Base-by-base conservation (phyloP, 2,329 filamentous ascomycete species). In the Ophiostoma angusticollis region DNA sequence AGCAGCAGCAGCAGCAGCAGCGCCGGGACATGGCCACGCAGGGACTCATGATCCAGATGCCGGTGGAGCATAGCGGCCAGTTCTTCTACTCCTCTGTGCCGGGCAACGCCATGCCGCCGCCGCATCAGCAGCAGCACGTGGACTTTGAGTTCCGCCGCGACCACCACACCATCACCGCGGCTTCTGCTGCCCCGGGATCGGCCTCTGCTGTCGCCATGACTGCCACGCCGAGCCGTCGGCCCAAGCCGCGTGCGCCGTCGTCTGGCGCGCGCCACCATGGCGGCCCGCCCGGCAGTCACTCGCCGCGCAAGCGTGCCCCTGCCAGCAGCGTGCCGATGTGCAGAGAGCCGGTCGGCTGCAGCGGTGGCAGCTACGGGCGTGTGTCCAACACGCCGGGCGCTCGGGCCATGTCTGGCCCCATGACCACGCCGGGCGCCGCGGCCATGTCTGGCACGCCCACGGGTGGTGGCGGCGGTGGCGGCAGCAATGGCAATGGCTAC, bases 1-100 rank as follows among this genome's bases (percentile, higher is more conserved):
- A n/a, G n/a, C n/a, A n/a, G n/a, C n/a, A n/a, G n/a, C n/a, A n/a
- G n/a, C n/a, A n/a, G n/a, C n/a, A n/a, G n/a, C n/a, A n/a, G n/a
- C n/a, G n/a, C n/a, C n/a, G n/a, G 7, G 56, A 56, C 24, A 43
- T 62, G 39, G 51, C 57, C 31, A 39, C 37, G 28, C 33, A 46
- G 14, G 65, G 65, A 1, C 62, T 72, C 42, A 67, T 70, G 64
- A 68, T 73, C 42, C 65, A 72, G 47, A 68, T 70, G 66, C 67
- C 67, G 14, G 66, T 68, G 42, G 60, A 65, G 4, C 28, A 8
- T 13, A 13, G 16, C 16, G 9, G 7, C 17, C n/a, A n/a, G n/a
- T n/a, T n/a, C n/a, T n/a, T n/a, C n/a, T n/a, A n/a, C n/a, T n/a
- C n/a, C n/a, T n/a, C n/a, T n/a, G n/a, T n/a, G n/a, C n/a, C n/a